phyloP scores from a whole-genome alignment of 148 eudicot species.

The Salicornia ramosissima region DNA sequence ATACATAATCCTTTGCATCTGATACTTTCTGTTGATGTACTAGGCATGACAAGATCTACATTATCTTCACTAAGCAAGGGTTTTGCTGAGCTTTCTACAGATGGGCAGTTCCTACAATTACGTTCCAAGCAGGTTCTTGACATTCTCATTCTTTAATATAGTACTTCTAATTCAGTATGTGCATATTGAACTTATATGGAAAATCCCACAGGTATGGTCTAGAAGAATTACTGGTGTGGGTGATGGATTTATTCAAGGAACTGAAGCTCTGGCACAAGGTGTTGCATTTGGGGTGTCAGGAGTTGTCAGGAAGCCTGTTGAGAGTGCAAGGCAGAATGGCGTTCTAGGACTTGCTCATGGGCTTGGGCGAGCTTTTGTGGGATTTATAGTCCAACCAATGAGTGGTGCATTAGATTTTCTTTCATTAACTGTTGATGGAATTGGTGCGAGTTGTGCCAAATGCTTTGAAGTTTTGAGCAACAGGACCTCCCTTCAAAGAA shows the following conservation, averaged over 20 bases:
- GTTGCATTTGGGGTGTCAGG: slow-evolving; percentile 97
- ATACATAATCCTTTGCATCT: slow-evolving; percentile 94
- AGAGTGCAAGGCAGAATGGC: slow-evolving; percentile 95
- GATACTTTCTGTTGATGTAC: slow-evolving; percentile 88
- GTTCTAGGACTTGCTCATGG: slow-evolving; percentile 97
- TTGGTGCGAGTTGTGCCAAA: slow-evolving; percentile 95
- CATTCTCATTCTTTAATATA: slow-evolving; percentile 5
- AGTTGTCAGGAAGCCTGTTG: slow-evolving; percentile 90
- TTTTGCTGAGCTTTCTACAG: slow-evolving; percentile 97
- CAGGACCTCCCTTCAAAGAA: slow-evolving; percentile 59
- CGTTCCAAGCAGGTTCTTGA: slow-evolving; percentile 87
- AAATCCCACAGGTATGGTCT: slow-evolving; percentile 65
- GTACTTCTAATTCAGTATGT: background rate
- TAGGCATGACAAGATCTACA: slow-evolving; percentile 97
- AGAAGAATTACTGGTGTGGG: slow-evolving; percentile 93
- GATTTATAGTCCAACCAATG: slow-evolving; percentile 86
- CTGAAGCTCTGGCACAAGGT: slow-evolving; percentile 99
- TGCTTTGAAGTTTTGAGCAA: slow-evolving; percentile 84
- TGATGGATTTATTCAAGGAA: slow-evolving; percentile 94
- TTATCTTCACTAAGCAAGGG: slow-evolving; percentile 95
- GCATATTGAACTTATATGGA: slow-evolving; percentile 9
- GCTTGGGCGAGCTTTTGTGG: slow-evolving; percentile 83
- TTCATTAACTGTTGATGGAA: slow-evolving; percentile 92
- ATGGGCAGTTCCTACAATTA: slow-evolving; percentile 92
- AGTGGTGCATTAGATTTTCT: slow-evolving; percentile 98